Evolutionary conservation across 1,139 yeast species (phyloP), one percentile per base, ranked within the genome.

Genomic region (Yamadazyma dushanensis): DNA sequence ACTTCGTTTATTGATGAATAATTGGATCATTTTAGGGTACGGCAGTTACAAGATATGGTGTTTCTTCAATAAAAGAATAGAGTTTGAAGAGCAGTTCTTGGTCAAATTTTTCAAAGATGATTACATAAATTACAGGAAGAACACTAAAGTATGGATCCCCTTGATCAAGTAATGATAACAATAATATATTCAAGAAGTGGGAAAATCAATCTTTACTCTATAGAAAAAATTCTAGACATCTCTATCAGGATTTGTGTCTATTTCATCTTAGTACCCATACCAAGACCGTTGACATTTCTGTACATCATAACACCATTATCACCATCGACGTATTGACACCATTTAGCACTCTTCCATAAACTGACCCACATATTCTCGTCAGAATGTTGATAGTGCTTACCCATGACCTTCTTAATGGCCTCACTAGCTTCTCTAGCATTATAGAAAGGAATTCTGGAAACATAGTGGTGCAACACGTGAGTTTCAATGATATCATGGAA

Each of bases 11-110:
- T 52, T 83, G 45, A 59, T 90, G 40, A 63, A 78, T 32, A 92
- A 89, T 57, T 38, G 56, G 27, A 29, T 66, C 1, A 42, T 59
- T 3, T 43, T 61, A 9, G 34, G 40, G 1, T 44, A 50, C 5
- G 73, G 73, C 2, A 53, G 53, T 3, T 46, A 46, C 31, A 55
- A 63, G 35, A 63, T 92, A 13, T 79, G 83, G 77, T 54, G 59
- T 23, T 92, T 92, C 54, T 92, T 92, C 65, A 61, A 58, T 10
- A 58, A 61, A 16, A 68, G 98, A 36, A 87, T 92, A 26, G 53
- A 43, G 28, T 77, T 61, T 53, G 98, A 92, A 58, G 98, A 92
- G 53, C 54, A 48, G 31, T 75, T 68, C 36, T 61, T 92, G 47
- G 55, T 78, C 3, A 50, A 61, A 23, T 90, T 92, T 52, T 92